phyloP scores from a whole-genome alignment of 768 basidiomycete species.

The Pleurotus salmoneostramineus region DNA sequence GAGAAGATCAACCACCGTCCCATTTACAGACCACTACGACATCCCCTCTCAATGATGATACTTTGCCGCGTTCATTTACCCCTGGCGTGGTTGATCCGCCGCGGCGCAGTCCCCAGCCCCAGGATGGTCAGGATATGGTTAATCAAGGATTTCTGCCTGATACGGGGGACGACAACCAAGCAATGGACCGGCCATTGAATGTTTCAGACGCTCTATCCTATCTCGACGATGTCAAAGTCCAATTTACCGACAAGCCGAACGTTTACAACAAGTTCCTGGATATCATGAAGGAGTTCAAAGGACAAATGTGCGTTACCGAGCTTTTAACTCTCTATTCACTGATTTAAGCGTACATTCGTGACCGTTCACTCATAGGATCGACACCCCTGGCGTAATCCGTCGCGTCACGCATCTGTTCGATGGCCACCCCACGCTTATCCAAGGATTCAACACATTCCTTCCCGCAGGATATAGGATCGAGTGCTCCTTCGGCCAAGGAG shows the following conservation, averaged over 20 bases:
- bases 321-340: neutral
- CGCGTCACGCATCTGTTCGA: constrained; percentile 92
- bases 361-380: constrained; percentile 56
- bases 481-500: constrained; percentile 34
- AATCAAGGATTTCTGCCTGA: constrained; percentile 2
- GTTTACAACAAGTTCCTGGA: constrained; percentile 94
- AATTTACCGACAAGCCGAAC: constrained; percentile 90
- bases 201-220: constrained; percentile 93
- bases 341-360: no score
- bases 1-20: no score
- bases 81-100: neutral
- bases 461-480: constrained; percentile 95
- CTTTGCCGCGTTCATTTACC: neutral
- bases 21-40: no score
- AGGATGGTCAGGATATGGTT: constrained; percentile 25
- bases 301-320: constrained; percentile 63
- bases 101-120: neutral
- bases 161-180: neutral
- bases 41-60: no score
- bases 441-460: constrained; percentile 98
- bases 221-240: constrained; percentile 87
- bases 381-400: constrained; percentile 95
- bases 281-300: constrained; percentile 99
- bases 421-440: constrained; percentile 86
- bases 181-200: constrained; percentile 68